These are phyloP conservation scores for Trichomonas tenax DNA, from an alignment of 208 protist species.

Conservation along the genomic window DNA sequence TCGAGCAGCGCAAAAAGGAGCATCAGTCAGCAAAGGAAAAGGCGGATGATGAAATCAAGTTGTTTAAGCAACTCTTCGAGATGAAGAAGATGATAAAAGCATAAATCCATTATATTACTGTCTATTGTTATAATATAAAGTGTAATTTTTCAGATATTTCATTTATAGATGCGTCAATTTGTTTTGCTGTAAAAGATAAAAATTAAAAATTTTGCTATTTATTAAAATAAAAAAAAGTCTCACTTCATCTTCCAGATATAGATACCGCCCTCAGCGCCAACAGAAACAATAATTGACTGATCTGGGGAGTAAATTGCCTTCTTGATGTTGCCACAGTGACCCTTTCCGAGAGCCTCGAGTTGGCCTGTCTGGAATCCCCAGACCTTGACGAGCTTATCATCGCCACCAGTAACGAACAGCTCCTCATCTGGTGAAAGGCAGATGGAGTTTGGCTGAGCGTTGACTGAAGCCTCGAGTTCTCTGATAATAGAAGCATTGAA, in stretches of 20 bases:
- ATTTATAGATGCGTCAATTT: too few relatives aligned
- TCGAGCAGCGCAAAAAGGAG: background rate
- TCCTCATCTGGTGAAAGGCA: slow-evolving; percentile 62
- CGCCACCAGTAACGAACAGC: slow-evolving; percentile 67
- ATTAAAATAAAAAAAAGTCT: too few relatives aligned
- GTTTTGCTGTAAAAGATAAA: too few relatives aligned
- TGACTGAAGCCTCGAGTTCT: slow-evolving; percentile 64
- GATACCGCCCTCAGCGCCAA: slow-evolving; percentile 69
- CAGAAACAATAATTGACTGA: slow-evolving; percentile 63
- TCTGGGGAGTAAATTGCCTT: slow-evolving; percentile 67
- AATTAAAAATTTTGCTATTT: too few relatives aligned
- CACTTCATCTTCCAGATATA: slow-evolving; percentile 59
- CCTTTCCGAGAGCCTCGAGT: slow-evolving; percentile 49
- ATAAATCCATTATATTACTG: background rate
- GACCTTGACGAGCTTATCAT: slow-evolving; percentile 74
- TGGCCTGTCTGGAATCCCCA: slow-evolving; percentile 70
- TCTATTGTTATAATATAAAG: background rate
- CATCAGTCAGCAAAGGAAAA: background rate
- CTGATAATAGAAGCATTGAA: slow-evolving; percentile 72
- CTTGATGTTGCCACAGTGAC: slow-evolving; percentile 70
- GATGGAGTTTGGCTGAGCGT: slow-evolving; percentile 65
- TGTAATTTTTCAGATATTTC: too few relatives aligned
- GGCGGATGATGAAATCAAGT: background rate
- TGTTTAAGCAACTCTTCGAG: background rate
- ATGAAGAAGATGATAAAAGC: background rate